Evolutionary conservation across 768 basidiomycete species (phyloP).

Genomic region (Russula dissimulans): DNA sequence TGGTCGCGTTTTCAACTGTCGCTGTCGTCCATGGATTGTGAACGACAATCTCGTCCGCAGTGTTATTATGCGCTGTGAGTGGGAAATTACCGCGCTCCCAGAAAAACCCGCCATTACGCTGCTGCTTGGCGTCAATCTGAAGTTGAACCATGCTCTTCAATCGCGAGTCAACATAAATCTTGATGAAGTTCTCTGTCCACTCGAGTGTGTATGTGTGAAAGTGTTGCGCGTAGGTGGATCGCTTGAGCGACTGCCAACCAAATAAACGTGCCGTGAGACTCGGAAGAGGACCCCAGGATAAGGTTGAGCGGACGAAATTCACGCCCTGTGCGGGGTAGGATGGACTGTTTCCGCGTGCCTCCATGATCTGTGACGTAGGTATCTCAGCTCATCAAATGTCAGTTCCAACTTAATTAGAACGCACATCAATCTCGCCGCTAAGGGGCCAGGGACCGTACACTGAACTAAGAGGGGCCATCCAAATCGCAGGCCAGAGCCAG

Average conservation of each 20-base stretch:
- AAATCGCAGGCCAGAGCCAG: slow-evolving; percentile 37
- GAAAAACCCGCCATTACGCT: slow-evolving; percentile 36
- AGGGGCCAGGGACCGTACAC: slow-evolving; percentile 45
- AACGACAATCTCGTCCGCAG: slow-evolving; percentile 32
- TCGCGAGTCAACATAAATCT: slow-evolving; percentile 44
- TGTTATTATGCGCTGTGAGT: slow-evolving; percentile 36
- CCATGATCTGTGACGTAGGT: slow-evolving; percentile 36
- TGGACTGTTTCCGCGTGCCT: slow-evolving; percentile 41
- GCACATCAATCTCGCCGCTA: slow-evolving; percentile 50
- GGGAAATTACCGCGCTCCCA: slow-evolving; percentile 47
- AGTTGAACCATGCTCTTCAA: slow-evolving; percentile 45
- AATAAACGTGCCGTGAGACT: slow-evolving; percentile 33
- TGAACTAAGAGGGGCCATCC: slow-evolving; percentile 38
- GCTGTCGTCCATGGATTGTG: slow-evolving; percentile 41
- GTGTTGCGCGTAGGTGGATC: slow-evolving; percentile 35
- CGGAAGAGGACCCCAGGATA: slow-evolving; percentile 60
- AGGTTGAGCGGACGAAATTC: slow-evolving; percentile 43
- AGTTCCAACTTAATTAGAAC: slow-evolving; percentile 19
- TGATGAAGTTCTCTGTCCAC: slow-evolving; percentile 50
- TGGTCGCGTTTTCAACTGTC: slow-evolving; percentile 28
- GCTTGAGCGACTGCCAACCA: slow-evolving; percentile 38
- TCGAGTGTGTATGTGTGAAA: slow-evolving; percentile 51
- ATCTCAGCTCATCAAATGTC: background rate
- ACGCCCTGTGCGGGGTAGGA: slow-evolving; percentile 35
- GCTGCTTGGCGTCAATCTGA: slow-evolving; percentile 29